Evolutionary conservation across 2,329 filamentous ascomycete genomes (phyloP), one percentile per base, ranked within the genome.

Genomic region (Macroventuria anomochaeta): DNA sequence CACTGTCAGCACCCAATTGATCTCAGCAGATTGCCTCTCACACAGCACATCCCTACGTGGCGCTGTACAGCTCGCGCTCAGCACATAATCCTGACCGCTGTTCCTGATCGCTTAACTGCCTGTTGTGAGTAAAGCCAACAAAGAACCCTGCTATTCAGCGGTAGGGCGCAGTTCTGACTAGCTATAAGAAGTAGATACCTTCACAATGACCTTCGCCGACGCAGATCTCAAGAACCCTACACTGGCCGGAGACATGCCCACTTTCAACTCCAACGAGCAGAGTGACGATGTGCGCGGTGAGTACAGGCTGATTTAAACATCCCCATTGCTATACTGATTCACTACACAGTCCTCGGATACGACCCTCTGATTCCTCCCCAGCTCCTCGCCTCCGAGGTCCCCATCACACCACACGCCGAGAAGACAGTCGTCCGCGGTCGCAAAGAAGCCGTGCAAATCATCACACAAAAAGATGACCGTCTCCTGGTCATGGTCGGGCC

Each of bases 401-500:
- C 92, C 57, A 80, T 82, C 56, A 85, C 70, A 74, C 82, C 67
- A 67, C 64, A 78, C 54, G 86, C 87, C 49, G 79, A 88, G 57
- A 76, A 86, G 65, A 89, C 89, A 5, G 88, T 93, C 32, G 77
- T 91, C 65, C 85, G 85, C 77, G 88, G 88, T 64, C 85, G 89
- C 65, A 84, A 82, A 66, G 85, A 87, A 63, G 85, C 85, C 51
- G 85, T 89, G 63, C 83, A 87, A 62, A 89, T 96, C 72, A 88
- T 96, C 74, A 88, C 90, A 75, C 87, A 88, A 70, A 82, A 85
- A 62, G 88, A 86, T 76, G 91, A 96, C 80, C 90, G 93, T 57
- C 89, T 99, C 28, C 85, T 99, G 58, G 95, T 97, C 69, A 87
- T 99, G 71, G 89, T 96, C 71, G 95, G 95, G 2, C 95, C 95